Evolutionary conservation across 1,139 yeast species (phyloP), one percentile per base, ranked within the genome.

Genomic region (Torulaspora globosa): DNA sequence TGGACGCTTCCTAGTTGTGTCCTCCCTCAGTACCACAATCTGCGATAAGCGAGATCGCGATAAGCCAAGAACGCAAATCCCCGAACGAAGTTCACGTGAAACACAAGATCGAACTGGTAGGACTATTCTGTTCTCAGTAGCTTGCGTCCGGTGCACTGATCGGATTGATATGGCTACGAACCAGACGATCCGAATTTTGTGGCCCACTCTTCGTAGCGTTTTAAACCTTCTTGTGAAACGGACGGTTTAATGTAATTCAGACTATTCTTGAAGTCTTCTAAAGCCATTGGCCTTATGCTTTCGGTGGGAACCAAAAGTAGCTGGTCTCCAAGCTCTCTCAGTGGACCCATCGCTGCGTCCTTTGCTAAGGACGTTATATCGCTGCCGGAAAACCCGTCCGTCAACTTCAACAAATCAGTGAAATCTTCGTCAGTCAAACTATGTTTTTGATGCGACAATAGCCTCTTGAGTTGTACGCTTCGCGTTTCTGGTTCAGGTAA

Each of bases 311-410:
- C 90, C 55, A 81, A 78, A 51, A 94, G 71, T 50, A 94, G 73
- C 46, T 86, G 82, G 53, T 92, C 97, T 2, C 98, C 98, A 28
- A 92, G 72, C 27, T 90, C 83, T 54, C 98, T 73, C 46, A 94
- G 70, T 1, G 98, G 98, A 0, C 97, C 97, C 97, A 92, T 90
- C 1, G 98, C 98, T 2, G 97, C 95, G 66, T 92, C 98, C 65
- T 92, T 92, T 1, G 97, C 96, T 55, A 92, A 70, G 0, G 97
- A 96, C 1, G 97, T 92, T 46, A 92, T 79, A 67, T 92, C 98
- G 56, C 95, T 83, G 2, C 98, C 98, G 41, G 96, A 83, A 65
- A 84, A 89, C 1, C 95, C 95, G 41, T 80, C 84, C 1, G 89
- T 89, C 57, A 79, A 68, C 11, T 70, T 71, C 35, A 87, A 75